These are phyloP conservation scores for Penicillium corylophilum DNA, from an alignment of 2,329 filamentous ascomycete species.

Conservation along the genomic window DNA sequence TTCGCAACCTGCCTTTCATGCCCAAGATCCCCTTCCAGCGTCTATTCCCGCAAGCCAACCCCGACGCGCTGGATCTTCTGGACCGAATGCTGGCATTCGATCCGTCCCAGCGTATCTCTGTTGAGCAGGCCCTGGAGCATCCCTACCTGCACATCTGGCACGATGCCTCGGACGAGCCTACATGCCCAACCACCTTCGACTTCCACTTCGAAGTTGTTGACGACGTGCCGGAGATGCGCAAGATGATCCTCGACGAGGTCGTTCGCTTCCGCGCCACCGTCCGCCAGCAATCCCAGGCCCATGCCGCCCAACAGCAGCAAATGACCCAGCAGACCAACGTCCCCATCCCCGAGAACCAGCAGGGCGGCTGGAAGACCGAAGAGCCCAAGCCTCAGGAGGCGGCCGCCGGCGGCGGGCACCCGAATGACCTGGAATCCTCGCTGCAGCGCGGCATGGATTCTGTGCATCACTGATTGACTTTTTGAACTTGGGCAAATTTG, in stretches of 20 bases:
- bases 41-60: constrained; percentile 92
- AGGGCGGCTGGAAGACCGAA: constrained; percentile 56
- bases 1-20: constrained; percentile 93
- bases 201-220: constrained; percentile 98
- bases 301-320: constrained; percentile 42
- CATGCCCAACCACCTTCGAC: constrained; percentile 91
- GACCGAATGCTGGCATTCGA: constrained; percentile 98
- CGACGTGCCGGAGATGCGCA: constrained; percentile 90
- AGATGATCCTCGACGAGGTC: constrained; percentile 97
- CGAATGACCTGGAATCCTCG: constrained; percentile 49
- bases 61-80: constrained; percentile 89
- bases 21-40: constrained; percentile 84
- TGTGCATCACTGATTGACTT: constrained; percentile 33
- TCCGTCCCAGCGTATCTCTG: constrained; percentile 85
- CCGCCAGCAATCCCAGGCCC: constrained; percentile 50
- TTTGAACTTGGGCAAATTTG: not conserved
- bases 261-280: constrained; percentile 72
- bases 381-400: constrained; percentile 63
- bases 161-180: constrained; percentile 91
- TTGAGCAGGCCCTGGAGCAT: constrained; percentile 94
- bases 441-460: constrained; percentile 58
- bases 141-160: constrained; percentile 98
- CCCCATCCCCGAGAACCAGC: constrained; percentile 62
- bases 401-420: constrained; percentile 42
- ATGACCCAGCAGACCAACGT: constrained; percentile 49